Base-by-base conservation (phyloP, 1,139 yeast genomes). In the Wickerhamiella infanticola region DNA sequence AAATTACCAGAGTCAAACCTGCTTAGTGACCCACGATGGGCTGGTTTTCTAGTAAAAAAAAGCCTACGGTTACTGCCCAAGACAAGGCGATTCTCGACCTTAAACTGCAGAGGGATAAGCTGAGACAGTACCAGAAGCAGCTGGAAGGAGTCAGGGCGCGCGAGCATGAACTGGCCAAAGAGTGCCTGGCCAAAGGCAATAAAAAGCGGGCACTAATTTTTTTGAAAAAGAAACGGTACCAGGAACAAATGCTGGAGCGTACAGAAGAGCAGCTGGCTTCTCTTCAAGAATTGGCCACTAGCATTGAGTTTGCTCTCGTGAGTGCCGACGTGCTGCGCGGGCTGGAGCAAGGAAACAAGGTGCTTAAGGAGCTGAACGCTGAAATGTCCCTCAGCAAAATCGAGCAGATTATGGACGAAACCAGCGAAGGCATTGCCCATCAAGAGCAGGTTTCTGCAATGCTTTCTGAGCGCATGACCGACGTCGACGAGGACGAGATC, bases 291-390 rank as follows among this genome's bases (percentile, higher is more conserved):
- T 56, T 61, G 37, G 64, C 67, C 2, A 51, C 57, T 37, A 58
- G 82, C 33, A 81, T 90, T 39, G 97, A 90, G 63, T 86, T 83
- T 64, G 90, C 94, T 55, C 65, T 83, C 50, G 80, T 90, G 37
- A 97, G 88, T 60, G 78, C 79, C 53, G 95, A 85, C 57, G 88
- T 90, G 44, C 55, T 86, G 13, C 74, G 73, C 51, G 95, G 96
- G 0, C 68, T 90, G 41, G 71, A 76, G 53, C 80, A 81, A 53
- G 97, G 97, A 26, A 85, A 81, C 59, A 67, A 70, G 48, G 84
- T 85, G 6, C 70, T 90, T 53, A 77, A 73, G 54, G 77, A 75
- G 52, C 69, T 90, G 50, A 88, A 90, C 62, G 68, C 68, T 46
- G 95, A 88, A 57, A 74, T 86, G 76, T 77, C 77, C 41, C 61